phyloP scores from a whole-genome alignment of 805 yeast species.

The Blastobotrys robertii region DNA sequence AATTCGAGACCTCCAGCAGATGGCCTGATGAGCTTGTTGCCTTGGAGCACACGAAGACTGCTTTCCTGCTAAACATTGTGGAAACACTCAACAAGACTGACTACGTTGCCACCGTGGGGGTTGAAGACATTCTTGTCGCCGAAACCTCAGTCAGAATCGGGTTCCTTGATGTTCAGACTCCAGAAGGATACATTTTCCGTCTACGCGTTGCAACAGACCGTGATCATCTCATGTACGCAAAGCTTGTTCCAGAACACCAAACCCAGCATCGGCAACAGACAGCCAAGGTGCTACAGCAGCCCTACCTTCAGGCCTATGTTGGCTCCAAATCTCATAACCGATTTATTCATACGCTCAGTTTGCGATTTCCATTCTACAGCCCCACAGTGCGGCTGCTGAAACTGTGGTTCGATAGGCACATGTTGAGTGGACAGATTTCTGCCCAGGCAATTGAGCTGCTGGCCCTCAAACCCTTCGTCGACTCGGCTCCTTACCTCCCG shows the following conservation, averaged over 20 bases:
- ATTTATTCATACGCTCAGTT: slow-evolving; percentile 59
- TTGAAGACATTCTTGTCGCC: slow-evolving; percentile 36
- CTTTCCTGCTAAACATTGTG: slow-evolving; percentile 67
- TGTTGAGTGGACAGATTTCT: slow-evolving; percentile 56
- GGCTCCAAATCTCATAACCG: slow-evolving; percentile 75
- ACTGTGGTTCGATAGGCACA: slow-evolving; percentile 80
- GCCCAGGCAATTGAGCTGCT: slow-evolving; percentile 78
- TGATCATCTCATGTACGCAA: slow-evolving; percentile 61
- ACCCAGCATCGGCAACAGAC: slow-evolving; percentile 31
- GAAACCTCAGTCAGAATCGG: slow-evolving; percentile 19
- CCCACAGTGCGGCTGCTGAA: slow-evolving; percentile 80
- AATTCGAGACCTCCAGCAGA: slow-evolving; percentile 78
- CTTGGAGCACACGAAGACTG: slow-evolving; percentile 81
- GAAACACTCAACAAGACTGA: slow-evolving; percentile 37
- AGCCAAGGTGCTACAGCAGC: slow-evolving; percentile 22
- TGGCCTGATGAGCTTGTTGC: slow-evolving; percentile 94
- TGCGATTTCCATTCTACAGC: slow-evolving; percentile 61
- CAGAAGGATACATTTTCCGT: slow-evolving; percentile 84
- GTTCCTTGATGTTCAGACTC: slow-evolving; percentile 46
- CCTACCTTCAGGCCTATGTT: slow-evolving; percentile 40
- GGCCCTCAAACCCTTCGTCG: slow-evolving; percentile 76
- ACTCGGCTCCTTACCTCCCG: slow-evolving; percentile 71
- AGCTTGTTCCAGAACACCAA: slow-evolving; percentile 18
- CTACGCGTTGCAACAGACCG: slow-evolving; percentile 72
- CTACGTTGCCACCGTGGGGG: slow-evolving; percentile 51